Percentiles rank a stretch among this genome's conserved stretches.
Evolutionary conservation across 768 basidiomycete species (phyloP).

Genomic region (Termitomyces titanicus): DNA sequence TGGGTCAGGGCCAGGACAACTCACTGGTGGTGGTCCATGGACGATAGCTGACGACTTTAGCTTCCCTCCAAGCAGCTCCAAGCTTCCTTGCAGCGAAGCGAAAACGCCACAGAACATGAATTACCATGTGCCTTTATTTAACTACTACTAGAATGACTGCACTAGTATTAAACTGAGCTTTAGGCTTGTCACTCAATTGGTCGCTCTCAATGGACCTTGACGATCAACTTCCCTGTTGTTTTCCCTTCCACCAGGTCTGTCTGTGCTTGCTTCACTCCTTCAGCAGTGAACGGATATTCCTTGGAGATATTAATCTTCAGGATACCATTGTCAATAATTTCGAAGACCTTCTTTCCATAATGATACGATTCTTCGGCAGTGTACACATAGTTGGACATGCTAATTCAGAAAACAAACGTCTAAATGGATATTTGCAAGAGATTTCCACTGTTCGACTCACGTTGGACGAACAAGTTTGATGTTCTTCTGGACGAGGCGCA

Average conservation of each 20-base stretch:
- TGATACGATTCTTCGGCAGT: conserved; percentile 69
- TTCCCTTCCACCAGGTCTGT: conserved; percentile 71
- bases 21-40: too few relatives aligned
- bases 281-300: conserved; percentile 81
- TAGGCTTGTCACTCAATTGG: not conserved
- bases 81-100: too few relatives aligned
- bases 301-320: conserved; percentile 68
- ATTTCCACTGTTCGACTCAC: conserved; percentile 34
- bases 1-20: too few relatives aligned
- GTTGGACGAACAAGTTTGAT: conserved; percentile 70
- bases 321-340: conserved; percentile 51
- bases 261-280: conserved; percentile 77
- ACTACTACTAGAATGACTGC: too few relatives aligned
- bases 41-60: too few relatives aligned
- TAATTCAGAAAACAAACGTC: conserved; percentile 24
- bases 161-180: too few relatives aligned
- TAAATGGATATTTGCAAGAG: not conserved
- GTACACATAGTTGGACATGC: conserved; percentile 65
- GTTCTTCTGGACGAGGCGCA: conserved; percentile 79
- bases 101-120: too few relatives aligned
- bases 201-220: conserved; percentile 48
- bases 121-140: too few relatives aligned
- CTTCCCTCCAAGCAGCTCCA: too few relatives aligned
- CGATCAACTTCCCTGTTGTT: conserved; percentile 82
- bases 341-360: conserved; percentile 66